Base-by-base conservation (phyloP, 305 asterid species). In the Vinca major region DNA sequence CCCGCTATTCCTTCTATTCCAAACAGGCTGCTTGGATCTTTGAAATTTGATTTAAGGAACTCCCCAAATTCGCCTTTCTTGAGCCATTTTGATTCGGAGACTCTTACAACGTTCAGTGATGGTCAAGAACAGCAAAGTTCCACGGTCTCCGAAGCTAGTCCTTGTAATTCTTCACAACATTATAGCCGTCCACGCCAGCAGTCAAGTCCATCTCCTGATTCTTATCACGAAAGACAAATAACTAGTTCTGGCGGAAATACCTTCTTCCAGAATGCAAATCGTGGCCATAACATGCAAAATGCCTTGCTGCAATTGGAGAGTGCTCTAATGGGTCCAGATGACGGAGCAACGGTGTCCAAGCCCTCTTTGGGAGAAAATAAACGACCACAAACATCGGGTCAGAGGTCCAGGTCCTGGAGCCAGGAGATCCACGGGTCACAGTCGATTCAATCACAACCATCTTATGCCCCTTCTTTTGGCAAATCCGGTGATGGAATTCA, bases 61-160 rank as follows among this genome's bases (percentile, higher is more conserved):
- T 88, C 90, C 0, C 93, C 95, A 16, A 81, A 80, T 71, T 86
- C 93, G 13, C 95, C 89, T 14, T 85, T 86, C 75, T 80, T 79
- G 48, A 63, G 81, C 51, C 81, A 72, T 45, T 80, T 77, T 53
- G 95, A 82, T 56, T 67, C 86, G 2, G 83, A 81, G 56, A 71
- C 81, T 4, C 73, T 69, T 56, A 62, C 86, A 56, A 64, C 78
- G 6, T 58, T 75, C 56, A 79, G 83, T 49, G 88, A 78, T 66
- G 79, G 71, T 50, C 88, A 66, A 53, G 88, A 82, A 73, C 86
- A 71, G 66, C 82, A 73, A 9, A 82, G 79, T 72, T 80, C 89
- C 41, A 67, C 81, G 2, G 92, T 78, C 62, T 83, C 84, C 9
- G 82, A 74, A 50, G 63, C 81, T 73, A 73, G 86, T 66, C 81